Conservation (phyloP, 768 basidiomycete genomes). For the Neoboletus subvelutipes region DNA sequence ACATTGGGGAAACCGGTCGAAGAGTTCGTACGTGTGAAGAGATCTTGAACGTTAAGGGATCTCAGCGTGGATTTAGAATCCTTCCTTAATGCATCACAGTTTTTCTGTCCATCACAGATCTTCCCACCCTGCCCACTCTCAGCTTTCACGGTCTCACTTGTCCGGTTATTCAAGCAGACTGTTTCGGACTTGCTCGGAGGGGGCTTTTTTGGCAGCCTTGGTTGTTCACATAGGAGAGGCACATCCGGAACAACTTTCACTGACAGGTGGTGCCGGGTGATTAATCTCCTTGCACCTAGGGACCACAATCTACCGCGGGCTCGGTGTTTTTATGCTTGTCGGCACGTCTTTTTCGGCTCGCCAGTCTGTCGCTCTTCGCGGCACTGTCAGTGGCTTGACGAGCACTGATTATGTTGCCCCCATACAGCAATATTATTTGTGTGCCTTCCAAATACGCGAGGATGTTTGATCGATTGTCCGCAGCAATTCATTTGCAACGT, state of each 20-base stretch:
- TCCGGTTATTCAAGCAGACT: slow-evolving; percentile 8
- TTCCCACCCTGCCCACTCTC: slow-evolving; percentile 6
- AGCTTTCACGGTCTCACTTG: slow-evolving; percentile 5
- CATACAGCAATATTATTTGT: slow-evolving; percentile 3
- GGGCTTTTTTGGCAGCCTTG: slow-evolving; percentile 4
- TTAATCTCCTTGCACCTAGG: slow-evolving; percentile 13
- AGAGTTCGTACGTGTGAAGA: slow-evolving; percentile 6
- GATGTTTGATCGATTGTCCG: slow-evolving; percentile 6
- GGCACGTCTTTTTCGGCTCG: slow-evolving; percentile 12
- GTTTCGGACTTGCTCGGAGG: slow-evolving; percentile 13
- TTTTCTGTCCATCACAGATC: slow-evolving; percentile 3
- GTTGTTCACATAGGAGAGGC: slow-evolving; percentile 5
- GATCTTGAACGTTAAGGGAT: slow-evolving; percentile 18
- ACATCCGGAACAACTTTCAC: slow-evolving; percentile 1
- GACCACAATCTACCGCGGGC: neutral
- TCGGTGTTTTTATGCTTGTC: slow-evolving; percentile 10
- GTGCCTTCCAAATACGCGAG: neutral
- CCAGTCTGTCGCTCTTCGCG: slow-evolving; percentile 1
- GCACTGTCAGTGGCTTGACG: slow-evolving; percentile 12
- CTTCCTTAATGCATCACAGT: neutral
- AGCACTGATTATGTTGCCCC: slow-evolving; percentile 2
- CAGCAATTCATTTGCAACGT: too few species aligned
- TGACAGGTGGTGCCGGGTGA: slow-evolving; percentile 14
- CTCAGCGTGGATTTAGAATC: slow-evolving; percentile 5
- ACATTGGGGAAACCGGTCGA: slow-evolving; percentile 2